Percentiles rank a stretch among this genome's conserved stretches.
Evolutionary conservation across 371 early-diverging fungal genomes (phyloP).

Genomic region (Mortierella sp.): DNA sequence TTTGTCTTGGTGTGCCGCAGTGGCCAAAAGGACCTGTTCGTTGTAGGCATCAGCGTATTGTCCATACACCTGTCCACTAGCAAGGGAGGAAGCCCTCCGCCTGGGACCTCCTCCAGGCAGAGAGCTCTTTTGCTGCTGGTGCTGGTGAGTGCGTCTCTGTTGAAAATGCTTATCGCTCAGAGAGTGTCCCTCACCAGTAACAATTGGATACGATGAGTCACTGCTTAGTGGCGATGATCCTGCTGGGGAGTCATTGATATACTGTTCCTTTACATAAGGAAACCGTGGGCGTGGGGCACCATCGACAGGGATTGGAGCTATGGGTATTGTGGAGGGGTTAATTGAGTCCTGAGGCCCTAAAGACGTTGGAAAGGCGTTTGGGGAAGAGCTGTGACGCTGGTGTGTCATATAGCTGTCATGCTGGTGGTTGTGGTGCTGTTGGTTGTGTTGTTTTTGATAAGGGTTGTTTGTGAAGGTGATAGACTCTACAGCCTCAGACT

Average conservation of each 20-base stretch:
- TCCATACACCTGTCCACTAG: slow-evolving; percentile 18
- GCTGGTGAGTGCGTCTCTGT: slow-evolving; percentile 14
- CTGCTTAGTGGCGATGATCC: slow-evolving; percentile 43
- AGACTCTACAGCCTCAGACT: slow-evolving; percentile 38
- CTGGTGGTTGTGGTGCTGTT: slow-evolving; percentile 27
- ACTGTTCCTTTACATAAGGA: slow-evolving; percentile 46
- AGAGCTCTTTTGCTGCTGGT: slow-evolving; percentile 7
- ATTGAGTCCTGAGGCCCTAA: slow-evolving; percentile 41
- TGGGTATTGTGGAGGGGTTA: slow-evolving; percentile 54
- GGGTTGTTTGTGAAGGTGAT: slow-evolving; percentile 51
- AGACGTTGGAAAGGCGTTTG: slow-evolving; percentile 27
- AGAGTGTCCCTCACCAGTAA: slow-evolving; percentile 13
- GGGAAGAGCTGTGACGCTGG: slow-evolving; percentile 38
- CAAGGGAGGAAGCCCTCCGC: slow-evolving; percentile 48
- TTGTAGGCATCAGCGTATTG: slow-evolving; percentile 41
- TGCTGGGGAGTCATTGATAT: slow-evolving; percentile 46
- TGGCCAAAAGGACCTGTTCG: slow-evolving; percentile 46
- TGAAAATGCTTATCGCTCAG: slow-evolving; percentile 16
- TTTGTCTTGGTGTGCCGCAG: slow-evolving; percentile 56
- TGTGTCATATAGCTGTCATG: slow-evolving; percentile 28
- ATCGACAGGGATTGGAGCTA: slow-evolving; percentile 43
- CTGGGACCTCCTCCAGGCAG: slow-evolving; percentile 51
- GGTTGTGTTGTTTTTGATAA: slow-evolving; percentile 26
- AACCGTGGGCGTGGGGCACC: slow-evolving; percentile 26
- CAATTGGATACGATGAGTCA: slow-evolving; percentile 34